Percentiles rank a stretch among this genome's conserved stretches.
phyloP scores from a whole-genome alignment of 768 basidiomycete species.

The Trametopsis cervina region DNA sequence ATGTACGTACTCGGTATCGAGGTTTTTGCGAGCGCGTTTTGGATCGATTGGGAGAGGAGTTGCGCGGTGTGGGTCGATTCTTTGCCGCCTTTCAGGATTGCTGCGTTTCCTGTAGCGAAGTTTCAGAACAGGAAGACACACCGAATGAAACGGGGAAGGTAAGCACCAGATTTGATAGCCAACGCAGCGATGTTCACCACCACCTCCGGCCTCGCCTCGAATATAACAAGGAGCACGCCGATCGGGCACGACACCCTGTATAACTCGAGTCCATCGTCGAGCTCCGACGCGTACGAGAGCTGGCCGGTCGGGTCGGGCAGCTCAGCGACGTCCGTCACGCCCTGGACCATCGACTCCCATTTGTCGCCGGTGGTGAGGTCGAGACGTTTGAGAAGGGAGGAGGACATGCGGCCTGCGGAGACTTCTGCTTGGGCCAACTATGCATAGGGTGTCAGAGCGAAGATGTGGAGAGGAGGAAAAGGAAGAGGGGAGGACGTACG shows the following conservation, averaged over 20 bases:
- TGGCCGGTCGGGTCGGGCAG: slow-evolving; percentile 84
- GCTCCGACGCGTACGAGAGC: slow-evolving; percentile 82
- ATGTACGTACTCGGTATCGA: slow-evolving; percentile 74
- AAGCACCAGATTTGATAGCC: slow-evolving; percentile 91
- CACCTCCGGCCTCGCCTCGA: slow-evolving; percentile 95
- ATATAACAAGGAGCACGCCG: slow-evolving; percentile 92
- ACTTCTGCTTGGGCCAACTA: slow-evolving; percentile 78
- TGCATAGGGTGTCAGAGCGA: slow-evolving; percentile 1
- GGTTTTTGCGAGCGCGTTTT: slow-evolving; percentile 66
- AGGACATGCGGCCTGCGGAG: slow-evolving; percentile 76
- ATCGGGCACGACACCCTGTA: slow-evolving; percentile 96
- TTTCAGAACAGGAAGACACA: too few relatives aligned
- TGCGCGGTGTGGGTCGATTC: slow-evolving; percentile 81
- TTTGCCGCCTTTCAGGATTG: slow-evolving; percentile 96
- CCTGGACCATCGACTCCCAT: slow-evolving; percentile 92
- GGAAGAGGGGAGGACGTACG: slow-evolving; percentile 33
- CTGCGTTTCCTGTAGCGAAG: slow-evolving; percentile 71
- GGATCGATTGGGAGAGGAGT: slow-evolving; percentile 75
- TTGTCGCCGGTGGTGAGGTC: slow-evolving; percentile 78
- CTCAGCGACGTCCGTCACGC: slow-evolving; percentile 77
- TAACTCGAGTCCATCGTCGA: slow-evolving; percentile 83
- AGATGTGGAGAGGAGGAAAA: neutral
- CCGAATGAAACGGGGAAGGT: too few relatives aligned
- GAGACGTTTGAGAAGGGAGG: slow-evolving; percentile 77
- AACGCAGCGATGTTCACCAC: slow-evolving; percentile 95